A percentile compares a stretch with the other conserved stretches of the same genome.
phyloP scores from a whole-genome alignment of 2,329 filamentous ascomycete species.

The Apiospora koreana region DNA sequence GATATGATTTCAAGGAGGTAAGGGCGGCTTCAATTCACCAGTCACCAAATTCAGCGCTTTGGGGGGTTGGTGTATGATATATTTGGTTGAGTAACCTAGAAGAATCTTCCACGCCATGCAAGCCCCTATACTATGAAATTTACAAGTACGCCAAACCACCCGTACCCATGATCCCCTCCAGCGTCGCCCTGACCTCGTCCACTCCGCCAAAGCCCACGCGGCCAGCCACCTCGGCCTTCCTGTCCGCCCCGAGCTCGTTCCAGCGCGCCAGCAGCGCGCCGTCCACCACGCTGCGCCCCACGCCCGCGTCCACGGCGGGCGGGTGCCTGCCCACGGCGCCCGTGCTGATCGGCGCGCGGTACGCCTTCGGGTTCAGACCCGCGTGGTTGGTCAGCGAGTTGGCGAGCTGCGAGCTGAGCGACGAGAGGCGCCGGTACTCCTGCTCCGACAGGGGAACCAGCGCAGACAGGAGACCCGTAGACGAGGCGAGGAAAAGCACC shows the following conservation, averaged over 20 bases:
- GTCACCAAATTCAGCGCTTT: neutral
- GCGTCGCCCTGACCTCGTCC: constrained; percentile 64
- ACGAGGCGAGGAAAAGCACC: constrained; percentile 68
- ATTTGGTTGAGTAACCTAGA: neutral
- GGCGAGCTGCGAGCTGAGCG: constrained; percentile 77
- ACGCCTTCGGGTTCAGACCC: constrained; percentile 81
- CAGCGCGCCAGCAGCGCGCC: constrained; percentile 75
- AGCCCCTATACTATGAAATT: constrained; percentile 10
- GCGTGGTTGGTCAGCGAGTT: constrained; percentile 75
- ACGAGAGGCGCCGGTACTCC: constrained; percentile 80
- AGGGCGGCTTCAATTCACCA: neutral
- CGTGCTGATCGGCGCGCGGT: constrained; percentile 58
- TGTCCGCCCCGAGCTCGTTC: constrained; percentile 72
- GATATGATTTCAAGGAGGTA: neutral
- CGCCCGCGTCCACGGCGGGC: constrained; percentile 58
- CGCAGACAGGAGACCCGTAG: constrained; percentile 74
- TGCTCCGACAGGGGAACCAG: constrained; percentile 78
- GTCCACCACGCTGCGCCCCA: constrained; percentile 72
- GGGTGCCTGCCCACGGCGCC: constrained; percentile 43
- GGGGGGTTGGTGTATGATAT: neutral
- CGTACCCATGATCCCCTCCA: constrained; percentile 55
- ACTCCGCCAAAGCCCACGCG: constrained; percentile 68
- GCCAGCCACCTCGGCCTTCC: constrained; percentile 70
- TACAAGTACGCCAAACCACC: constrained; percentile 54
- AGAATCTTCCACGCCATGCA: neutral